Evolutionary conservation across 768 basidiomycete genomes (phyloP).

Genomic region (Auriculariales sp.): DNA sequence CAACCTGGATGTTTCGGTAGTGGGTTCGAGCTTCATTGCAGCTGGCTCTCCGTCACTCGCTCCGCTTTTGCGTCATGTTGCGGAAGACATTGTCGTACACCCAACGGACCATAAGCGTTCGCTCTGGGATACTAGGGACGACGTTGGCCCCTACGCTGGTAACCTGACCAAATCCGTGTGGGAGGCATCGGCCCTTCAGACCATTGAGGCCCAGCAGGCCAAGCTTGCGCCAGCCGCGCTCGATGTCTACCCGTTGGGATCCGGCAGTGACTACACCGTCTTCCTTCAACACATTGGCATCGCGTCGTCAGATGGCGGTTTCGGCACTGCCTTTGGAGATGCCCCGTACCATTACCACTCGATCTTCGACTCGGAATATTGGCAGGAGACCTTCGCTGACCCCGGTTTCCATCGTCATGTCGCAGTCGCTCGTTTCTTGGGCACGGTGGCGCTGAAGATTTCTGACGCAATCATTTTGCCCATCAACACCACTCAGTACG

Average conservation of each 20-base stretch:
- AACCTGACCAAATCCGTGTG: background rate
- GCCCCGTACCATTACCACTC: constrained; percentile 54
- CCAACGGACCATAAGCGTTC: constrained; percentile 48
- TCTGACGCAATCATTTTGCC: constrained; percentile 42
- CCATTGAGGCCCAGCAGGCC: constrained; percentile 8
- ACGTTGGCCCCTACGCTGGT: constrained; percentile 35
- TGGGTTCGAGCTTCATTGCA: constrained; percentile 42
- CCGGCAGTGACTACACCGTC: constrained; percentile 83
- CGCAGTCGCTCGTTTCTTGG: constrained; percentile 53
- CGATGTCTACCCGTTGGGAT: constrained; percentile 52
- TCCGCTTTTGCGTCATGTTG: constrained; percentile 52
- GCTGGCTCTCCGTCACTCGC: constrained; percentile 71
- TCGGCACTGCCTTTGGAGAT: constrained; percentile 29
- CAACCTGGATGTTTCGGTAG: constrained; percentile 61
- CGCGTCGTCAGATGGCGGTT: constrained; percentile 22
- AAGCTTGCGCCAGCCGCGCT: constrained; percentile 7
- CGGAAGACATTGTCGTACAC: constrained; percentile 59
- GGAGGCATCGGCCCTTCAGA: constrained; percentile 14
- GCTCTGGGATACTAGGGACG: constrained; percentile 65
- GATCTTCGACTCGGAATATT: constrained; percentile 49
- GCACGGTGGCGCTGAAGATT: constrained; percentile 38
- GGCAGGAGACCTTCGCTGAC: constrained; percentile 66
- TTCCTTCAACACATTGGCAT: constrained; percentile 68
- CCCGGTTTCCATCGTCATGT: constrained; percentile 63
- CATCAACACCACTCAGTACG: constrained; percentile 55